Conservation (phyloP, 768 basidiomycete genomes). For the Sporobolomyces roseus region DNA sequence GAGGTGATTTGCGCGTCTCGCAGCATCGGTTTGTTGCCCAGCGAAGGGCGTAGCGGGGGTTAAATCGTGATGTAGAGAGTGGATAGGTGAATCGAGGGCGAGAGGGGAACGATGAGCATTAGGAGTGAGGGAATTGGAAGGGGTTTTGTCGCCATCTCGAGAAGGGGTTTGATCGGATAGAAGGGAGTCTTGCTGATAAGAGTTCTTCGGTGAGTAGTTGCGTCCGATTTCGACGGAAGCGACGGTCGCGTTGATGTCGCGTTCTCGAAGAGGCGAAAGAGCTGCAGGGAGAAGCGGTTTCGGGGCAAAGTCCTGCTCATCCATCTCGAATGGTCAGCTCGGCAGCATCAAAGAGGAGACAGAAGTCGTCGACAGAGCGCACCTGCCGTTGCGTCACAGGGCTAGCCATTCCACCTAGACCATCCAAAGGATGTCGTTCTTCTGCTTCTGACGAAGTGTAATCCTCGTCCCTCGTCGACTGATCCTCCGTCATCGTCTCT, state of each 20-base stretch:
- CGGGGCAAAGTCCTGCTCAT: not conserved
- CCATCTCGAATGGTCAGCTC: not conserved
- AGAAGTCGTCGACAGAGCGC: not conserved
- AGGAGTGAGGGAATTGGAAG: conserved; percentile 13
- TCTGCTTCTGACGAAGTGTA: not conserved
- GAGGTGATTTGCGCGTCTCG: conserved; percentile 71
- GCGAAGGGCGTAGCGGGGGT: conserved; percentile 14
- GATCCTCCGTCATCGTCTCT: conserved; percentile 5
- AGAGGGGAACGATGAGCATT: not conserved
- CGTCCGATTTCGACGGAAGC: conserved; percentile 25
- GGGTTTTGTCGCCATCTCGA: conserved; percentile 7
- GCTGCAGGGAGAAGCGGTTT: conserved; percentile 1
- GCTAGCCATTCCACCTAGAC: too few species aligned
- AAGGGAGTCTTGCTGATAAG: conserved; percentile 6
- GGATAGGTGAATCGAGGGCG: conserved; percentile 25
- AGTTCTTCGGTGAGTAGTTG: conserved; percentile 22
- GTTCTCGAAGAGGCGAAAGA: conserved; percentile 30
- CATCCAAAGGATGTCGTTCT: conserved; percentile 23
- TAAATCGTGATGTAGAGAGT: conserved; percentile 1
- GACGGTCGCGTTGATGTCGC: not conserved
- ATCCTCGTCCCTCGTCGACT: not conserved
- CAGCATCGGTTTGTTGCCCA: conserved; percentile 33
- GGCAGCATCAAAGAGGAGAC: too few species aligned
- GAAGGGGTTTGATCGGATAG: conserved; percentile 11
- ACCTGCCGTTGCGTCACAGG: not conserved